These are phyloP conservation scores for Quercus rubra DNA, from an alignment of 306 rosid genomes.

Conservation along the genomic window DNA sequence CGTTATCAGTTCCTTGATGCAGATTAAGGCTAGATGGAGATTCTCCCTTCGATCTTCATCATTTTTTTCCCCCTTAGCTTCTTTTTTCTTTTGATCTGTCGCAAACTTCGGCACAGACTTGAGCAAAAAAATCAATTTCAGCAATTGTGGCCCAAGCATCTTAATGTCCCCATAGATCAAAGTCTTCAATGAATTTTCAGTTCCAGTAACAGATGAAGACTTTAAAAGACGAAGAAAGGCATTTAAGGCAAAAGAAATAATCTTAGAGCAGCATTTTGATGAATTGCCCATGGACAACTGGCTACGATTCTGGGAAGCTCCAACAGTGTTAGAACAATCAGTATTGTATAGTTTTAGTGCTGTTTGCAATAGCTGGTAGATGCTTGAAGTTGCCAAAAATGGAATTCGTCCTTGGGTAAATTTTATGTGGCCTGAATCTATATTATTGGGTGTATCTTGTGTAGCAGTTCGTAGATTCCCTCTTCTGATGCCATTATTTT, in stretches of 20 bases:
- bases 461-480: conserved; percentile 17
- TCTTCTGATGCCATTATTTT: conserved; percentile 20
- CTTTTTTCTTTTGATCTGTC: conserved; percentile 30
- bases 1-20: conserved; percentile 38
- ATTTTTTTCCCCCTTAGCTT: conserved; percentile 33
- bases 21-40: conserved; percentile 33
- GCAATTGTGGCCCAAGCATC: conserved; percentile 30
- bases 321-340: conserved; percentile 15
- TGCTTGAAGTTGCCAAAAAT: conserved; percentile 32
- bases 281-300: conserved; percentile 22
- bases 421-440: conserved; percentile 24
- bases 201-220: conserved; percentile 11
- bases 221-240: conserved; percentile 25
- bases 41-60: conserved; percentile 27
- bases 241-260: conserved; percentile 30
- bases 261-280: conserved; percentile 17
- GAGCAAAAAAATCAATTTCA: conserved; percentile 28
- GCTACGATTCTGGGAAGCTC: conserved; percentile 21
- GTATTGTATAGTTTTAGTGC: conserved; percentile 15
- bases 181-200: conserved; percentile 28
- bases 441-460: conserved; percentile 6
- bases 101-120: conserved; percentile 7
- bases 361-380: conserved; percentile 31
- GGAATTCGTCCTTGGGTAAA: conserved; percentile 21
- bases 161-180: conserved; percentile 33